These are phyloP conservation scores for Chlorella sorokiniana DNA, from an alignment of 139 green algal species.

Conservation along the genomic window DNA sequence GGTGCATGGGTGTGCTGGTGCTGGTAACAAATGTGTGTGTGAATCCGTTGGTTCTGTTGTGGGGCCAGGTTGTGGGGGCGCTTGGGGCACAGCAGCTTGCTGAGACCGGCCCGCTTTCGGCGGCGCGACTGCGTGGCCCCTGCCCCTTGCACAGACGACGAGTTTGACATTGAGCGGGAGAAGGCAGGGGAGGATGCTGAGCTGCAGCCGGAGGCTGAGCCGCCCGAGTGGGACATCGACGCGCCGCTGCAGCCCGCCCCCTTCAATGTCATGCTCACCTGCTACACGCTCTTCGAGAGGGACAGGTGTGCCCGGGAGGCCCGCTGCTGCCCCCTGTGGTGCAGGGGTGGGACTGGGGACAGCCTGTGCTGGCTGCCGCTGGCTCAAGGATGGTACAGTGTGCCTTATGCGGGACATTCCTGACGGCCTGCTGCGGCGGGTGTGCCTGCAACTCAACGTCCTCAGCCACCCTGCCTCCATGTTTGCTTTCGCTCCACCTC, in stretches of 20 bases:
- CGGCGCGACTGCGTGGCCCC: too few species aligned
- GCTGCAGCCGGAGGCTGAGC: slow-evolving; percentile 19
- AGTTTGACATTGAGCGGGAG: slow-evolving; percentile 33
- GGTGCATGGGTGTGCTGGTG: not conserved
- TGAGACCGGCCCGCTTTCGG: too few species aligned
- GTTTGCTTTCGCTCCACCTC: not conserved
- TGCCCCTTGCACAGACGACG: slow-evolving; percentile 11
- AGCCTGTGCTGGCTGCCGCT: too few species aligned
- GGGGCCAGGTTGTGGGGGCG: not conserved
- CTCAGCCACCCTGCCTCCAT: not conserved
- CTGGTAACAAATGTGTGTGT: too few species aligned
- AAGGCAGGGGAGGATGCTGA: slow-evolving; percentile 15
- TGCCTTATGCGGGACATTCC: too few species aligned
- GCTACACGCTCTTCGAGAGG: slow-evolving; percentile 92
- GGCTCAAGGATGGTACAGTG: too few species aligned
- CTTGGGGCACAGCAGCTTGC: too few species aligned
- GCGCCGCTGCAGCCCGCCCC: slow-evolving; percentile 31
- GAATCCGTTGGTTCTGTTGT: not conserved
- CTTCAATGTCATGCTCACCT: slow-evolving; percentile 91
- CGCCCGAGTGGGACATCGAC: slow-evolving; percentile 38
- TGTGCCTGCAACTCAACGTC: too few species aligned
- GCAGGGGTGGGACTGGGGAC: too few species aligned
- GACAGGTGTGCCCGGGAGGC: slow-evolving; percentile 54
- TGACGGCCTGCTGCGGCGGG: too few species aligned
- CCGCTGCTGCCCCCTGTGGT: not conserved